Evolutionary conservation across 352 stramenopile genomes (phyloP).

Genomic region (Peronospora belbahrii): DNA sequence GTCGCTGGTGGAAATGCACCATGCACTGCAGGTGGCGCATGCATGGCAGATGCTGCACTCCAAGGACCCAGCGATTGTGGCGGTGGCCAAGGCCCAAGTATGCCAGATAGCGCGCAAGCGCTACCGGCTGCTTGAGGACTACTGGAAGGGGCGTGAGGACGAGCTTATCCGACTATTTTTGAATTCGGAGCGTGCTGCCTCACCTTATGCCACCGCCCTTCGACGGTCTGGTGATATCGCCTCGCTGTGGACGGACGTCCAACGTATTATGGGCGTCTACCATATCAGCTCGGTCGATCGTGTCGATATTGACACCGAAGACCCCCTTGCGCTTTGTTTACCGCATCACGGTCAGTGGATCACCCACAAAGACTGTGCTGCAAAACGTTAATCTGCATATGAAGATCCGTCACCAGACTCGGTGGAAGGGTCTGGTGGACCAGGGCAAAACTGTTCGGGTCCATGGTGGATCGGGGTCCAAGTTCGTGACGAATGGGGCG

Average conservation of each 20-base stretch:
- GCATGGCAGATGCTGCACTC: conserved; percentile 18
- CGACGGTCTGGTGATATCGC: conserved; percentile 2
- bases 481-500: background rate
- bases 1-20: conserved; percentile 2
- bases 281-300: too few relatives aligned
- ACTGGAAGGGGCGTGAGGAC: conserved; percentile 5
- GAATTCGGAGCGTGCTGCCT: background rate
- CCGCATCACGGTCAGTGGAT: too few relatives aligned
- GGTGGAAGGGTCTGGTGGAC: too few relatives aligned
- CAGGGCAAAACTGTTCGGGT: too few relatives aligned
- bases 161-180: conserved; percentile 1
- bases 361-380: too few relatives aligned
- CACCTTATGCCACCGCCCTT: background rate
- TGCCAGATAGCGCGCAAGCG: conserved; percentile 3
- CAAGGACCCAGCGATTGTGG: background rate
- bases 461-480: background rate
- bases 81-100: background rate
- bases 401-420: too few relatives aligned
- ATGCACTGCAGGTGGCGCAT: conserved; percentile 10
- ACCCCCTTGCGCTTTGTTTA: too few relatives aligned
- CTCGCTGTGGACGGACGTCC: conserved; percentile 5
- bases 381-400: too few relatives aligned
- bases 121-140: background rate
- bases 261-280: background rate
- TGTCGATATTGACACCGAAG: too few relatives aligned